Base-by-base conservation (phyloP, 129 eudicot genomes). In the Lactuca saligna region DNA sequence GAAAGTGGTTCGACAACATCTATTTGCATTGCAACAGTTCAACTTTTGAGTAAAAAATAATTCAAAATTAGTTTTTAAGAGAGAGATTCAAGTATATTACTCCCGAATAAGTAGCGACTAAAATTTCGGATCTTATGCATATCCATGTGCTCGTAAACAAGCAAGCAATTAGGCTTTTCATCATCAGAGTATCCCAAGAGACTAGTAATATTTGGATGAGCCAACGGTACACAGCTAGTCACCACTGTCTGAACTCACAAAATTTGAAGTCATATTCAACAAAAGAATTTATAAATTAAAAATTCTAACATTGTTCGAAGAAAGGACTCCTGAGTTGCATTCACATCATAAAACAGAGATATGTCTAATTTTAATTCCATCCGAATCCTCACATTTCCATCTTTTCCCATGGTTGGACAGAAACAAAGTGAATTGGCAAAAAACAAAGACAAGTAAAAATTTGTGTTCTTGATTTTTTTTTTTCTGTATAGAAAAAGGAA, bases 81-180 rank as follows among this genome's bases (percentile, higher is more conserved):
- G 15, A 72, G 9, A 39, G 41, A 32, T 10, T 33, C 15, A 48
- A 58, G 57, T 17, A 17, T 25, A 25, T 79, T 70, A 80, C 75
- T 10, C 20, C n/a, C 16, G 63, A 70, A 65, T 33, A 75, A 14
- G 25, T 31, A 58, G 9, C 2, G 3, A 17, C 70, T 74, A 20
- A 70, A 33, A 57, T 75, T 63, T 61, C 69, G 33, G 3, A 20
- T 20, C 20, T 67, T 81, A 25, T 0, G 6, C 50, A 44, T 44
- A 0, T 34, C 35, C 68, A 66, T 72, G 75, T 81, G 49, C 61
- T 81, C 81, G 12, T 71, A 66, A 60, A 81, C 81, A 75, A 71
- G 78, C 39, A 81, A 56, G 60, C 5, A 42, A 1, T 54, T 56
- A 7, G 54, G 1, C 15, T 7, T 38, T 70, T 62, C 25, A 15